Evolutionary conservation across 2,329 filamentous ascomycete species (phyloP), one percentile per base, ranked within the genome.

Genomic region (Colletotrichum gigasporum): DNA sequence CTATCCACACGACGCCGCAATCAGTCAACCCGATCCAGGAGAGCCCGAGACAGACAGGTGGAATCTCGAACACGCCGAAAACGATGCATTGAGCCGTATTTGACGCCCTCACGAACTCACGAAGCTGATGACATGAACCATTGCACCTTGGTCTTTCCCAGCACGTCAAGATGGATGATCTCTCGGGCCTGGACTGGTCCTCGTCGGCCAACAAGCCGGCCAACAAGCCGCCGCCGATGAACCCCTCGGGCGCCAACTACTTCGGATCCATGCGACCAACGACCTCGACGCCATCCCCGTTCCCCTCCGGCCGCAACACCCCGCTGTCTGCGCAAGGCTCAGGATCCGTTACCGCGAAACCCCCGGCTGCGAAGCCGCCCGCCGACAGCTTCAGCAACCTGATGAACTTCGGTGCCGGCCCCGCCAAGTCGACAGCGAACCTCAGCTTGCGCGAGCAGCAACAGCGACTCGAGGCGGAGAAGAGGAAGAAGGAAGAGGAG

Each of bases 311-410:
- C 35, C 81, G 81, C 67, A 87, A 80, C 72, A 89, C 85, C 12
- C 87, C 87, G 16, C 71, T 88, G 39, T 85, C 85, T 5, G 70
- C 79, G 8, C 83, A 86, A 67, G 78, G 73, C 5, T 83, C 83
- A 14, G 81, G 82, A 4, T 68, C 75, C 24, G 73, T 78, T 54
- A 78, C 68, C 63, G 76, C 75, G 75, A 88, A 80, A 67, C 76
- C 73, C 3, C 78, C 82, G 11, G 69, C 80, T 2, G 63, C 78
- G 4, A 91, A 86, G 69, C 72, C 88, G 34, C 77, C 85, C 5
- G 79, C 84, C 47, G 92, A 96, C 73, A 93, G 90, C 80, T 96
- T 96, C 78, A 91, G 92, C 72, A 91, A 89, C 71, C 81, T 96
- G 53, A 83, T 94, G 66, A 88, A 85, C 69, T 88, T 91, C 71